A percentile compares a stretch with the other conserved stretches of the same genome.
Evolutionary conservation across 257 asterid species (phyloP).

Genomic region (Lithospermum erythrorhizon): DNA sequence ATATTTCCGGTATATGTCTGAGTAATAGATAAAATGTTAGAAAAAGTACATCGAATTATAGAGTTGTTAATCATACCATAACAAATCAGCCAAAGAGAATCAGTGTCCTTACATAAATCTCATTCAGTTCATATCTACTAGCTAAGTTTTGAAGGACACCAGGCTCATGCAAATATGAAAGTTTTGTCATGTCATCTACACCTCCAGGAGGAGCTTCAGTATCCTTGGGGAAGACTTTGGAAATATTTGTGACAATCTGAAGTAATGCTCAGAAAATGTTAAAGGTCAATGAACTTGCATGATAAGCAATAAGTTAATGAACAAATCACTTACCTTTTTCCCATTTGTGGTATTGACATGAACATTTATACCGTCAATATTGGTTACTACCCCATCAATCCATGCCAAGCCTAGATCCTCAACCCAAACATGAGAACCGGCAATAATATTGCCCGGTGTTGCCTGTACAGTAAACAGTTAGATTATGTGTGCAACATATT

Average conservation of each 20-base stretch:
- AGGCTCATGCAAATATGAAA: slow-evolving; percentile 97
- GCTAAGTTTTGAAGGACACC: slow-evolving; percentile 95
- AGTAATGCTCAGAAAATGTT: slow-evolving; percentile 12
- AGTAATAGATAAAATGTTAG: slow-evolving; percentile 12
- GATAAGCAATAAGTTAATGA: neutral
- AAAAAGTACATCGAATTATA: neutral
- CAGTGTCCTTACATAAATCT: slow-evolving; percentile 57
- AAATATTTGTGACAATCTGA: slow-evolving; percentile 68
- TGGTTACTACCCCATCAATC: slow-evolving; percentile 83
- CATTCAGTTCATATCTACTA: slow-evolving; percentile 93
- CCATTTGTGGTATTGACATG: slow-evolving; percentile 71
- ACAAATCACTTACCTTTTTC: slow-evolving; percentile 49
- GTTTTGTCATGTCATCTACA: slow-evolving; percentile 99
- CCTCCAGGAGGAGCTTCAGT: slow-evolving; percentile 98
- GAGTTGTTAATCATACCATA: neutral
- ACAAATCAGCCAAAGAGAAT: neutral
- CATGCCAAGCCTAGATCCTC: slow-evolving; percentile 94
- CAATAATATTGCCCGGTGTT: slow-evolving; percentile 66
- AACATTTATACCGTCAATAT: slow-evolving; percentile 74
- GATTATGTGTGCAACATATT: slow-evolving; percentile 9
- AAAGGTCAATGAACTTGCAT: neutral
- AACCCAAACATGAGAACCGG: slow-evolving; percentile 94
- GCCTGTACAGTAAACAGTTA: slow-evolving; percentile 48
- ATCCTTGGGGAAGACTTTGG: slow-evolving; percentile 86
- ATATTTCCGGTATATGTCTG: slow-evolving; percentile 99